Evolutionary conservation across 139 green algal species (phyloP), one percentile per base, ranked within the genome.

Genomic region (Chlamydomonas incerta): DNA sequence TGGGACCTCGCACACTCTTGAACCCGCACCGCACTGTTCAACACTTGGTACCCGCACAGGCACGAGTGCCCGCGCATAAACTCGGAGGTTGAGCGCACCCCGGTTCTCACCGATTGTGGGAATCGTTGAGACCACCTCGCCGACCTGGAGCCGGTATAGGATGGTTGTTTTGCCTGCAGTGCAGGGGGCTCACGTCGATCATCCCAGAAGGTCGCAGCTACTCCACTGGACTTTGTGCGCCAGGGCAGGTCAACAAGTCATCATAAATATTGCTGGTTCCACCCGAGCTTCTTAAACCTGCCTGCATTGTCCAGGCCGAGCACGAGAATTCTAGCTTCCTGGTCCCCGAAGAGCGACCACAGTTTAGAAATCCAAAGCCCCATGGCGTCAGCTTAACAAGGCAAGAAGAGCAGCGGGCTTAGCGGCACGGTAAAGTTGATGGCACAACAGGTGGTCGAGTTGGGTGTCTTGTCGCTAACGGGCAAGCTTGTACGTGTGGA

Each of bases 41-140:
- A n/a, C n/a, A n/a, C n/a, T n/a, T n/a, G n/a, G n/a, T n/a, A n/a
- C n/a, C n/a, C n/a, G n/a, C n/a, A n/a, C n/a, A n/a, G n/a, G n/a
- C n/a, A n/a, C n/a, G n/a, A n/a, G n/a, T n/a, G n/a, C n/a, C n/a
- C n/a, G n/a, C n/a, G n/a, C n/a, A n/a, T n/a, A n/a, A n/a, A n/a
- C n/a, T n/a, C n/a, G n/a, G n/a, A n/a, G n/a, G n/a, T n/a, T n/a
- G n/a, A n/a, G n/a, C n/a, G n/a, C n/a, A n/a, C n/a, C n/a, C n/a
- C n/a, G n/a, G n/a, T n/a, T 6, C 55, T 62, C 60, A 66, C 60
- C 98, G 72, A 99, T 99, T 5, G 97, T 99, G 73, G 98, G 98
- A 72, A 99, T 99, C 0, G 98, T 99, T 1, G 96, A 98, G 2
- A 99, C 98, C 4, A 99, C 98, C 86, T 99, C 97, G 24, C 98